Evolutionary conservation across 2,329 filamentous ascomycete genomes (phyloP).

Genomic region (Acrodontium crateriforme): DNA sequence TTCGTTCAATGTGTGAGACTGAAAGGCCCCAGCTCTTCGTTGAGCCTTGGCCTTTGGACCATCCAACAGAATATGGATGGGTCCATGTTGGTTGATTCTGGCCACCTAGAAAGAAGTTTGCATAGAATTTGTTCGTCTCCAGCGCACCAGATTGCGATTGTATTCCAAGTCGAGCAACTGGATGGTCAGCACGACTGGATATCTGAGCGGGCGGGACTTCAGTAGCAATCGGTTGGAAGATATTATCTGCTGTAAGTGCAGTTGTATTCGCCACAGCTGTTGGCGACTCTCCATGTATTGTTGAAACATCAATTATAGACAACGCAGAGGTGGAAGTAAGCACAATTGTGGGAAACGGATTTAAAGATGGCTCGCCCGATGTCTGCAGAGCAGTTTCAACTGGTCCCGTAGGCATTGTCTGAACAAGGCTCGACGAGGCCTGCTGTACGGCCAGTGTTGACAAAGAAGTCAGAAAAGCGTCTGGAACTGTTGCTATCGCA

Average conservation of each 20-base stretch:
- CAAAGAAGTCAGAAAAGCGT: constrained; percentile 2
- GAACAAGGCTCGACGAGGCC: too few species aligned
- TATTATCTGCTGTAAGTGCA: constrained; percentile 15
- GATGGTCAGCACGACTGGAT: constrained; percentile 25
- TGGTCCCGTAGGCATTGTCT: too few species aligned
- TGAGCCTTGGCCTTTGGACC: constrained; percentile 35
- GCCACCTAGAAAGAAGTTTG: constrained; percentile 63
- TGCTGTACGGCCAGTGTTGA: constrained; percentile 4
- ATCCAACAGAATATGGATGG: constrained; percentile 42
- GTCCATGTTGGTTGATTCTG: constrained; percentile 59
- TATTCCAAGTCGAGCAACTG: constrained; percentile 26
- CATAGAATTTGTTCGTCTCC: constrained; percentile 57
- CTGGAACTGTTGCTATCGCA: constrained; percentile 1
- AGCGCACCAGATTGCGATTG: constrained; percentile 33
- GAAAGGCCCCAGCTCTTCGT: constrained; percentile 62
- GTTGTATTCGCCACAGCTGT: constrained; percentile 13
- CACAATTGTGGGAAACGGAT: constrained; percentile 19
- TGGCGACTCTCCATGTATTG: constrained; percentile 11
- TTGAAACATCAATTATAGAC: constrained; percentile 17
- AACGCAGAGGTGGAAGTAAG: constrained; percentile 12
- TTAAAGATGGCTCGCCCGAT: constrained; percentile 11
- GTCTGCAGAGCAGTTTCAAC: constrained; percentile 16
- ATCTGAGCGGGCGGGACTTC: constrained; percentile 29
- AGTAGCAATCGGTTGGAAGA: constrained; percentile 29
- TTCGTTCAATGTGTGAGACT: constrained; percentile 57